Conservation (phyloP, 108 stramenopile genomes). For the Cyclotella sp. region DNA sequence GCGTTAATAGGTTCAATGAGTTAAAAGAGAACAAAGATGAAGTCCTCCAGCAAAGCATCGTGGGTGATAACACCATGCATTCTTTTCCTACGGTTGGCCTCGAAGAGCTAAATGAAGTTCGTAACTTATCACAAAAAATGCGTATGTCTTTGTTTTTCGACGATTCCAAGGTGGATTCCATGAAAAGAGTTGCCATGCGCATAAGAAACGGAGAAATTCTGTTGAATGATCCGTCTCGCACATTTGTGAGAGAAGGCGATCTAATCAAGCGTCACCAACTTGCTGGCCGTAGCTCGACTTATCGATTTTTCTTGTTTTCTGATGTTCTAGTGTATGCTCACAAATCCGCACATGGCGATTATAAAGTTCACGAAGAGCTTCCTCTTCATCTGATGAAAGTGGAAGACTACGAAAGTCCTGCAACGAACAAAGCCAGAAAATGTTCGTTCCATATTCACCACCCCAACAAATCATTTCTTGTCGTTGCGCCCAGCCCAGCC, state of each 20-base stretch:
- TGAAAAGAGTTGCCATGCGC: slow-evolving; percentile 67
- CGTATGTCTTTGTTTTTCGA: slow-evolving; percentile 58
- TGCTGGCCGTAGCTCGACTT: slow-evolving; percentile 72
- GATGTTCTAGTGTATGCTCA: slow-evolving; percentile 67
- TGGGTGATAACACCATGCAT: background rate
- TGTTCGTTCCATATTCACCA: slow-evolving; percentile 88
- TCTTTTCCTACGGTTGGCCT: slow-evolving; percentile 46
- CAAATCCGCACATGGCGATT: slow-evolving; percentile 53
- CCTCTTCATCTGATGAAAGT: slow-evolving; percentile 89
- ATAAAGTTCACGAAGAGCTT: slow-evolving; percentile 86
- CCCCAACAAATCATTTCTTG: slow-evolving; percentile 91
- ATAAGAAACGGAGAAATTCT: slow-evolving; percentile 82
- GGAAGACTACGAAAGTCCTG: slow-evolving; percentile 57
- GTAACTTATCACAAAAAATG: slow-evolving; percentile 62
- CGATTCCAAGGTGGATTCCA: slow-evolving; percentile 51
- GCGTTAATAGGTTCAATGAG: slow-evolving; percentile 71
- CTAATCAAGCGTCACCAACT: slow-evolving; percentile 84
- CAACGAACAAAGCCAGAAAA: slow-evolving; percentile 52
- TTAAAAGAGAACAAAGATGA: slow-evolving; percentile 43
- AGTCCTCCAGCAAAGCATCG: background rate
- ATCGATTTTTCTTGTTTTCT: slow-evolving; percentile 94
- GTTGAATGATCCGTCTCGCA: slow-evolving; percentile 79
- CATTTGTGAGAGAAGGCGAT: slow-evolving; percentile 87
- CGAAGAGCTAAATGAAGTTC: slow-evolving; percentile 59
- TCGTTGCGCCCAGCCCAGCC: slow-evolving; percentile 59